phyloP scores from a whole-genome alignment of 805 yeast species.

The Lachancea sp. region DNA sequence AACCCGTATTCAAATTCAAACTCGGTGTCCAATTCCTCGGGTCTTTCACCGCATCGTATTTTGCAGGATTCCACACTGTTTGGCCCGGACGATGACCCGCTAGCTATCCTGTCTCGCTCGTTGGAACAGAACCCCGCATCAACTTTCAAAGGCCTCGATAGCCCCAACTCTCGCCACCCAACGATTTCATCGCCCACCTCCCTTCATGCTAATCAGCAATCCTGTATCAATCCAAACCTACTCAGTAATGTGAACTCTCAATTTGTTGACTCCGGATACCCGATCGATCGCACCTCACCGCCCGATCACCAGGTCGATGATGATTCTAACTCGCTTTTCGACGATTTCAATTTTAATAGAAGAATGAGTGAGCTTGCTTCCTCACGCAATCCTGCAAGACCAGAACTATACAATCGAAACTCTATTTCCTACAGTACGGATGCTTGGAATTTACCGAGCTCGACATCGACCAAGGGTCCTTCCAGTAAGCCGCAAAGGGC shows the following conservation, averaged over 20 bases:
- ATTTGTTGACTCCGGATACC: constrained; percentile 13
- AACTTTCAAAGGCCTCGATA: background rate
- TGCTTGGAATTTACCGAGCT: constrained; percentile 23
- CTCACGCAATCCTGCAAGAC: constrained; percentile 10
- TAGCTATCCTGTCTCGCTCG: constrained; percentile 11
- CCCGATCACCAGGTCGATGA: constrained; percentile 3
- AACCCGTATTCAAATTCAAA: constrained; percentile 1
- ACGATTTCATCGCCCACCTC: background rate
- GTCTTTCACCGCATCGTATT: constrained; percentile 7
- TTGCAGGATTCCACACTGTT: constrained; percentile 3
- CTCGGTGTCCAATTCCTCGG: constrained; percentile 4
- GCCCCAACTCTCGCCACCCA: background rate
- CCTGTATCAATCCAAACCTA: constrained; percentile 18
- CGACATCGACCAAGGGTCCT: background rate
- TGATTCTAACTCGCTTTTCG: constrained; percentile 12
- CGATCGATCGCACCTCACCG: constrained; percentile 5
- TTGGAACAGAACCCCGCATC: background rate
- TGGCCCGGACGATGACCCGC: constrained; percentile 7
- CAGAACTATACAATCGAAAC: constrained; percentile 14
- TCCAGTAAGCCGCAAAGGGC: constrained; percentile 1
- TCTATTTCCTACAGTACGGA: constrained; percentile 28
- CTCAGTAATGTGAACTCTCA: constrained; percentile 12
- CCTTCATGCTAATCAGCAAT: constrained; percentile 5
- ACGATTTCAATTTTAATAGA: constrained; percentile 15
- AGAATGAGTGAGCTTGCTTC: constrained; percentile 21